phyloP scores from a whole-genome alignment of 768 basidiomycete species.

The Podaxis pistillaris region DNA sequence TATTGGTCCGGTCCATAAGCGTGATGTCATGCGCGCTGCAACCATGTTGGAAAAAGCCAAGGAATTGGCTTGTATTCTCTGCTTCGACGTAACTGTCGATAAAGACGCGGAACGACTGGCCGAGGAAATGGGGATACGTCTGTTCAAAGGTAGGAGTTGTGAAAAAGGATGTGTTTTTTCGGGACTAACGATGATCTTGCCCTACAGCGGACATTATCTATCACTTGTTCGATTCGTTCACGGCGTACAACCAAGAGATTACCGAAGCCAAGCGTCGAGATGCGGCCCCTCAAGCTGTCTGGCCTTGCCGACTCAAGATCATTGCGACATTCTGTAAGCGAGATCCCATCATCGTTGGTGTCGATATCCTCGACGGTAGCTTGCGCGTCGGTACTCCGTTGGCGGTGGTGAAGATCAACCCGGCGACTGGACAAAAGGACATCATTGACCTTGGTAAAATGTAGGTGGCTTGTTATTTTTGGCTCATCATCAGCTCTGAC shows the following conservation, averaged over 20 bases:
- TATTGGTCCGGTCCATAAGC: constrained; percentile 96
- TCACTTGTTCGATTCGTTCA: constrained; percentile 96
- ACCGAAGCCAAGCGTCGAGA: constrained; percentile 88
- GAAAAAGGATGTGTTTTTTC: background rate
- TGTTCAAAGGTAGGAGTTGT: constrained; percentile 78
- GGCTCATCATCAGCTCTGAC: background rate
- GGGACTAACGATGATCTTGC: constrained; percentile 11
- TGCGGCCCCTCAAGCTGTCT: constrained; percentile 92
- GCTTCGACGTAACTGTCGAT: constrained; percentile 94
- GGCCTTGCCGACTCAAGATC: constrained; percentile 92
- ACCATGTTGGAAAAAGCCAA: constrained; percentile 96
- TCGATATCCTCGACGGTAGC: constrained; percentile 92
- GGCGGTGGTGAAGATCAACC: constrained; percentile 92
- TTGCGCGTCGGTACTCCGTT: constrained; percentile 91
- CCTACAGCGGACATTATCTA: constrained; percentile 94
- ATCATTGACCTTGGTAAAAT: constrained; percentile 93
- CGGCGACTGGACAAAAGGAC: constrained; percentile 84
- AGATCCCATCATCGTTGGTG: constrained; percentile 96
- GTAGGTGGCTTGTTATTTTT: constrained; percentile 44
- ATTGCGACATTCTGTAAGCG: constrained; percentile 96
- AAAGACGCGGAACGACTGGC: constrained; percentile 90
- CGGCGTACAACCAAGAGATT: constrained; percentile 89
- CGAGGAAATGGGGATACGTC: constrained; percentile 88
- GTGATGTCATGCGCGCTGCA: constrained; percentile 87
- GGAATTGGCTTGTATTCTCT: constrained; percentile 92